phyloP scores from a whole-genome alignment of 2,329 filamentous ascomycete species.

The Sclerotinia nivalis region DNA sequence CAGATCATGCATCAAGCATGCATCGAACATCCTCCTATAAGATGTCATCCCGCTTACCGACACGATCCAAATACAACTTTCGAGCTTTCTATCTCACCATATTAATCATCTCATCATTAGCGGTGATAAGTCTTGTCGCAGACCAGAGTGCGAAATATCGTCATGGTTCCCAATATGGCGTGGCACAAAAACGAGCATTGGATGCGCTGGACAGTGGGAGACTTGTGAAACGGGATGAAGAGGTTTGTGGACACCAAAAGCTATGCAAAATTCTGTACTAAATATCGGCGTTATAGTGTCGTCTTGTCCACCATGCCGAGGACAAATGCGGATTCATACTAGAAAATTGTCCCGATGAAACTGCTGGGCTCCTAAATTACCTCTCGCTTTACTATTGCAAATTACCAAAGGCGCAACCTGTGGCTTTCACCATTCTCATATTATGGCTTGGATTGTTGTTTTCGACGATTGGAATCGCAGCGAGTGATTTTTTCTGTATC shows the following conservation, averaged over 20 bases:
- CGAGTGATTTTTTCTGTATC: slow-evolving; percentile 97
- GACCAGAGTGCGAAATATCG: slow-evolving; percentile 38
- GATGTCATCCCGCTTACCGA: slow-evolving; percentile 25
- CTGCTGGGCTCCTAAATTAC: slow-evolving; percentile 87
- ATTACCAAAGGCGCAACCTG: slow-evolving; percentile 64
- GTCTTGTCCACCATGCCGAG: slow-evolving; percentile 70
- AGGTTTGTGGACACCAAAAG: slow-evolving; percentile 32
- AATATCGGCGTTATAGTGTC: slow-evolving; percentile 56
- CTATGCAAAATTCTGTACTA: slow-evolving; percentile 9
- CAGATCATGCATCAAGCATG: slow-evolving; percentile 36
- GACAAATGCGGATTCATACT: slow-evolving; percentile 88
- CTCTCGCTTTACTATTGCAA: slow-evolving; percentile 88
- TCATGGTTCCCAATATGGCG: slow-evolving; percentile 37
- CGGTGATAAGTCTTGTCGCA: slow-evolving; percentile 38
- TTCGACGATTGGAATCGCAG: slow-evolving; percentile 94
- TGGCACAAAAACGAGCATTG: slow-evolving; percentile 36
- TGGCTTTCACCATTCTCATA: slow-evolving; percentile 78
- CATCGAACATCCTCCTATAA: slow-evolving; percentile 29
- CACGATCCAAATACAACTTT: slow-evolving; percentile 36
- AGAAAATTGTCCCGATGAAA: slow-evolving; percentile 81
- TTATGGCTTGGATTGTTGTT: slow-evolving; percentile 88
- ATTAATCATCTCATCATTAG: slow-evolving; percentile 37
- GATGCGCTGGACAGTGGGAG: slow-evolving; percentile 31
- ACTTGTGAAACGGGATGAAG: slow-evolving; percentile 40
- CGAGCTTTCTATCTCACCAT: slow-evolving; percentile 41